Evolutionary conservation across 2,329 filamentous ascomycete species (phyloP).

Genomic region (Westerdykella sp.): DNA sequence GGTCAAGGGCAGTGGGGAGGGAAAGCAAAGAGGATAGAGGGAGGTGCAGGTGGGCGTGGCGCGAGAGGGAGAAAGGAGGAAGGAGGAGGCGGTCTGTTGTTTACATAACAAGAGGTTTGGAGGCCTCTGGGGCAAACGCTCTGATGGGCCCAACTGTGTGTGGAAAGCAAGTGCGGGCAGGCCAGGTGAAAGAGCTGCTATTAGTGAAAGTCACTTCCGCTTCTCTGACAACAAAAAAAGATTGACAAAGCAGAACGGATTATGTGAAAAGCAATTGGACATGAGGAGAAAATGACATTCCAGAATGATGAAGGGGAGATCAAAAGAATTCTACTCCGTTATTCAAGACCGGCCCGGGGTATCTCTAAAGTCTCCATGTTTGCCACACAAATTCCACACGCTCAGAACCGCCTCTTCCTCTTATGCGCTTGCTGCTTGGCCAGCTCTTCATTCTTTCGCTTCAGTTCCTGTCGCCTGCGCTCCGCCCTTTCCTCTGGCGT

Average conservation of each 20-base stretch:
- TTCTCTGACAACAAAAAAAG: too few species aligned
- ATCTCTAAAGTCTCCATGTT: not conserved
- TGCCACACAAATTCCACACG: not conserved
- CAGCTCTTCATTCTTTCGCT: constrained; percentile 48
- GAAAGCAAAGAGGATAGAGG: not conserved
- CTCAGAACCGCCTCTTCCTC: constrained; percentile 32
- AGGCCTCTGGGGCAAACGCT: too few species aligned
- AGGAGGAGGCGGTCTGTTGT: constrained; percentile 1
- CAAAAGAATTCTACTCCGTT: constrained; percentile 2
- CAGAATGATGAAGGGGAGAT: constrained; percentile 3
- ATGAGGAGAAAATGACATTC: too few species aligned
- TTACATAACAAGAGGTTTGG: too few species aligned
- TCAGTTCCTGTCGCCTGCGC: constrained; percentile 51
- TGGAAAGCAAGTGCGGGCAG: too few species aligned
- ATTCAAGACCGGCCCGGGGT: not conserved
- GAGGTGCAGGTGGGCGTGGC: constrained; percentile 2
- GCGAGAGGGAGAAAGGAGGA: not conserved
- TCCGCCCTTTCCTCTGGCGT: constrained; percentile 50
- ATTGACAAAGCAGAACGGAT: too few species aligned
- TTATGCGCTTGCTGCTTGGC: constrained; percentile 46
- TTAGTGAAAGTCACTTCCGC: too few species aligned
- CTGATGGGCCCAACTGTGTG: too few species aligned
- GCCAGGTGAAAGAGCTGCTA: too few species aligned
- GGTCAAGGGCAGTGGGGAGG: not conserved
- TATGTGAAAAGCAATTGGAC: too few species aligned